These are phyloP conservation scores for Crithidia thermophila DNA, from an alignment of 208 protist genomes.

Conservation along the genomic window DNA sequence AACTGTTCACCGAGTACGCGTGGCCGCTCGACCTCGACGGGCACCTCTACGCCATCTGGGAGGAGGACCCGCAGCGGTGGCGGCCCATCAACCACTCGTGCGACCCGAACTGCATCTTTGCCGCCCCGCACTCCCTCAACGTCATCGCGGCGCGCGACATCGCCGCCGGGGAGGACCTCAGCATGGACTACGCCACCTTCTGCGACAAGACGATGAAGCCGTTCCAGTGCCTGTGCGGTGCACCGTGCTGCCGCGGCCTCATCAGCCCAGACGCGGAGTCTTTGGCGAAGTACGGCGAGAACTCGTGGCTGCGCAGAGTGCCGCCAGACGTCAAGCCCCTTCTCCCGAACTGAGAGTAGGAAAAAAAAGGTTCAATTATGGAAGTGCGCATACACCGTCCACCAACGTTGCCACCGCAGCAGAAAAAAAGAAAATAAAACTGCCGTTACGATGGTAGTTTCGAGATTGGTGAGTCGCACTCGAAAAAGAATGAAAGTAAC, in stretches of 20 bases:
- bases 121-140: constrained; percentile 82
- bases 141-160: constrained; percentile 78
- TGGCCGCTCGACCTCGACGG: constrained; percentile 86
- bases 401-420: no score
- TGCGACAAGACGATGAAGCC: constrained; percentile 89
- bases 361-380: no score
- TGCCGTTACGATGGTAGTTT: background rate
- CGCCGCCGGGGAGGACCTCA: constrained; percentile 72
- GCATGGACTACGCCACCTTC: constrained; percentile 92
- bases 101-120: constrained; percentile 87
- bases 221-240: constrained; percentile 77
- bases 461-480: no score
- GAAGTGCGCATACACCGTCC: no score
- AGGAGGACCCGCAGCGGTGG: constrained; percentile 74
- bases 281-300: constrained; percentile 60
- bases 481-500: no score
- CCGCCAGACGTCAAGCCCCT: constrained; percentile 32
- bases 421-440: background rate
- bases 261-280: constrained; percentile 61
- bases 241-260: constrained; percentile 57
- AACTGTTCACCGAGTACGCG: constrained; percentile 85
- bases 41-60: constrained; percentile 88
- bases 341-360: background rate
- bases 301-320: constrained; percentile 67
- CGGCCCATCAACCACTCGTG: constrained; percentile 90